Evolutionary conservation across 2,329 filamentous ascomycete species (phyloP), one percentile per base, ranked within the genome.

Genomic region (Dryadomyces sulphureus): DNA sequence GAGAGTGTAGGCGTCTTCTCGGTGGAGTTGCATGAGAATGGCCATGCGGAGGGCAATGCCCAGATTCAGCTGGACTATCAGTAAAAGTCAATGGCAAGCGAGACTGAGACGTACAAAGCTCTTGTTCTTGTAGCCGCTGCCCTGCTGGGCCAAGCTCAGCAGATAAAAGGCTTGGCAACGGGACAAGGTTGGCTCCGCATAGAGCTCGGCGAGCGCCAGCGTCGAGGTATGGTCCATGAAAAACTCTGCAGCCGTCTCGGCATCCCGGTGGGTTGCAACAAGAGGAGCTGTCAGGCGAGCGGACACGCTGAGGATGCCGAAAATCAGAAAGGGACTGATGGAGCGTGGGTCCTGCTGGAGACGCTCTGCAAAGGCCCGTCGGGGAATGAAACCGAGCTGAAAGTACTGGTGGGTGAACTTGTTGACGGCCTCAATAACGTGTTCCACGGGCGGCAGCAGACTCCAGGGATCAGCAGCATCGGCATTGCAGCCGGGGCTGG

Each of bases 101-200:
- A 35, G 12, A 20, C 14, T 47, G 6, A 22, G 21, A 61, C 72
- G 54, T 56, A 75, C 72, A 52, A 71, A 73, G 56, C 73, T 77
- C 45, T 62, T 64, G 43, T 73, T 71, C 36, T 65, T 68, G 50
- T 70, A 60, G 0, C 70, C 73, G 45, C 68, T 73, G 14, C 72
- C 72, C 54, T 77, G 73, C 51, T 78, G 73, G 5, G 73, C 72
- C 46, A 78, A 69, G 53, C 72, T 75, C 16, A 78, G 59, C 4
- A 78, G 58, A 51, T 76, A 77, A 49, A 77, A 77, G 1, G 67
- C 73, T 56, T 78, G 74, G 44, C 72, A 76, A 36, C 68, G 63
- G 53, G 77, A 71, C 17, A 78, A 55, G 0, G 66, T 73, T 0
- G 73, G 68, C 45, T 68, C 66, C 35, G 66, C 60, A 53, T 76